A percentile compares a stretch with the other conserved stretches of the same genome.
Conservation (phyloP, 83 land plant species). For the Larix sibirica region DNA sequence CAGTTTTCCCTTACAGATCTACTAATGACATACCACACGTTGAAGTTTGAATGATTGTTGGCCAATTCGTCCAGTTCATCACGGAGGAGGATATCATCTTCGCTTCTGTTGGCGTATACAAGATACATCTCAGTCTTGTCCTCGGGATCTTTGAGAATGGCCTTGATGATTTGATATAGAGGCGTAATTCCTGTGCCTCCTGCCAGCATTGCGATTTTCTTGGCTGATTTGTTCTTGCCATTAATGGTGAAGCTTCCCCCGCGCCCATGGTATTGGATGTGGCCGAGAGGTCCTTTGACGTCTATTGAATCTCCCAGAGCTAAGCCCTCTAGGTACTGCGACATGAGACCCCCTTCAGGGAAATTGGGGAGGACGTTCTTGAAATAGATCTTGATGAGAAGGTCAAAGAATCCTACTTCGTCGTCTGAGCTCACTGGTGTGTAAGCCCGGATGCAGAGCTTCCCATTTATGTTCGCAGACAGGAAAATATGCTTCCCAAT, state of each 20-base stretch:
- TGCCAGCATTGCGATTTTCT: slow-evolving; percentile 79
- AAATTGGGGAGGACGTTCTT: slow-evolving; percentile 64
- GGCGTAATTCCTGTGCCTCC: slow-evolving; percentile 98
- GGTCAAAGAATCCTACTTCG: slow-evolving; percentile 78
- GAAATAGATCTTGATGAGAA: slow-evolving; percentile 84
- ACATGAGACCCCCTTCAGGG: slow-evolving; percentile 90
- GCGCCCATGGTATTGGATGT: slow-evolving; percentile 77
- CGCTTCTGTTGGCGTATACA: slow-evolving; percentile 80
- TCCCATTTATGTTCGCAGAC: slow-evolving; percentile 64
- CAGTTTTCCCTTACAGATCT: slow-evolving; percentile 35
- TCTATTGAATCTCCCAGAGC: slow-evolving; percentile 51
- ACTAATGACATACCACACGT: slow-evolving; percentile 85
- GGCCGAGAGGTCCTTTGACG: slow-evolving; percentile 92
- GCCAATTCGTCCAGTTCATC: slow-evolving; percentile 79
- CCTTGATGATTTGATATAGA: slow-evolving; percentile 81
- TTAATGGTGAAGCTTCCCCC: slow-evolving; percentile 63
- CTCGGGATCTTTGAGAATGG: slow-evolving; percentile 63
- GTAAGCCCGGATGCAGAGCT: slow-evolving; percentile 95
- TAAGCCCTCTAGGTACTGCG: slow-evolving; percentile 76
- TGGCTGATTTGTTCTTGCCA: slow-evolving; percentile 51
- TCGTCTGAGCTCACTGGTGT: slow-evolving; percentile 76
- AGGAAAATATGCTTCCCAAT: slow-evolving; percentile 89
- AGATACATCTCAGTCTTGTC: slow-evolving; percentile 75
- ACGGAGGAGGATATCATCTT: slow-evolving; percentile 79
- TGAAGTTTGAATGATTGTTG: slow-evolving; percentile 39